These are phyloP conservation scores for Sphenostylis stenocarpa DNA, from an alignment of 306 rosid genomes.

Conservation along the genomic window DNA sequence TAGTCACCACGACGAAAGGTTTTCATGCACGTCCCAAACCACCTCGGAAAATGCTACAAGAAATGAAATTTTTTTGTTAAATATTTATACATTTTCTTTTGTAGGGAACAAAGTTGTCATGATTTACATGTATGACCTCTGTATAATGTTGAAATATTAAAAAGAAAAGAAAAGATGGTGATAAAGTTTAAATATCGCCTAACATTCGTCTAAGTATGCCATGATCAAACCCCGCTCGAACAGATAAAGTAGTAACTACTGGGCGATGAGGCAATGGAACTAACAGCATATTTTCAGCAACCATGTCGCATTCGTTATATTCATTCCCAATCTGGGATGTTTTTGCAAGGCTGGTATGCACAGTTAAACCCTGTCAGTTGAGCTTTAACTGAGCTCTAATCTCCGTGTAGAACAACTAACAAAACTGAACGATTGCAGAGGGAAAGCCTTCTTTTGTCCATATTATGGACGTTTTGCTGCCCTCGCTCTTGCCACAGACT, in stretches of 20 bases:
- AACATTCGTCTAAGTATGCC: constrained; percentile 8
- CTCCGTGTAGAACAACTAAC: constrained; percentile 1
- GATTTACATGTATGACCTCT: constrained; percentile 41
- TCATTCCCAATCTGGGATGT: constrained; percentile 28
- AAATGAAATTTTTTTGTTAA: neutral
- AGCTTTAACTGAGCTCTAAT: constrained; percentile 25
- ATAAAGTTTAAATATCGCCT: constrained; percentile 9
- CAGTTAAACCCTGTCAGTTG: neutral
- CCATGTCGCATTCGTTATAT: constrained; percentile 25
- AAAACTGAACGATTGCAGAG: constrained; percentile 3
- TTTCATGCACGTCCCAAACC: neutral
- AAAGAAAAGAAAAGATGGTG: neutral
- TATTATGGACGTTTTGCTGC: constrained; percentile 43
- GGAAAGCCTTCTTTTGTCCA: constrained; percentile 1
- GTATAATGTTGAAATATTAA: constrained; percentile 18
- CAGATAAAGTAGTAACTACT: neutral
- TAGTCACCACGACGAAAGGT: neutral
- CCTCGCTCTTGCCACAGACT: constrained; percentile 69
- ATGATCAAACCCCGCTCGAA: constrained; percentile 23
- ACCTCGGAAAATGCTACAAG: neutral
- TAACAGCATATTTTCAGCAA: constrained; percentile 33
- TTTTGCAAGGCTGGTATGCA: constrained; percentile 16
- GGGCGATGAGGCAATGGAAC: constrained; percentile 17
- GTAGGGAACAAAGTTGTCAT: constrained; percentile 6
- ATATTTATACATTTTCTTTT: constrained; percentile 14